These are phyloP conservation scores for Corymbia calophylla DNA, from an alignment of 441 rosid species.

Conservation along the genomic window DNA sequence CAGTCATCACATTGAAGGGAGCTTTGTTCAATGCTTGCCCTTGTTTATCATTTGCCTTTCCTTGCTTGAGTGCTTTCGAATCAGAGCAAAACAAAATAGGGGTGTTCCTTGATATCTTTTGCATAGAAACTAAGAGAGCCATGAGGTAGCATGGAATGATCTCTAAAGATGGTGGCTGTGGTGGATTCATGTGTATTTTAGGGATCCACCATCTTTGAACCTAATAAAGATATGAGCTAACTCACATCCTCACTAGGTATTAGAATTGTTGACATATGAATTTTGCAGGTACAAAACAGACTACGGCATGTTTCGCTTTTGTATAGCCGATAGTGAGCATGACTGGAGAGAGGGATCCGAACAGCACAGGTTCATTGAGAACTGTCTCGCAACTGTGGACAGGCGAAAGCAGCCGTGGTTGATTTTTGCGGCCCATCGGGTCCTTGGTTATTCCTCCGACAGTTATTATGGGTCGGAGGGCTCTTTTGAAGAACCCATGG, in stretches of 20 bases:
- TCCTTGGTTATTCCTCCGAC: slow-evolving; percentile 75
- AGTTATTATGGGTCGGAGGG: slow-evolving; percentile 59
- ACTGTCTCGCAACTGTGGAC: slow-evolving; percentile 76
- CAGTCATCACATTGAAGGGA: background rate
- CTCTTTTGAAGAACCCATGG: slow-evolving; percentile 88
- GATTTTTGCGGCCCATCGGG: slow-evolving; percentile 82
- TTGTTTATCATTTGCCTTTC: background rate
- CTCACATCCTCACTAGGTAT: background rate
- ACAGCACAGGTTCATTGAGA: slow-evolving; percentile 70
- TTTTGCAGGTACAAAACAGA: slow-evolving; percentile 72
- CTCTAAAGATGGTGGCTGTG: background rate
- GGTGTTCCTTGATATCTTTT: background rate
- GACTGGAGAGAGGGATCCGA: slow-evolving; percentile 96
- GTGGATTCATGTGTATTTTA: background rate
- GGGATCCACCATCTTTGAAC: background rate
- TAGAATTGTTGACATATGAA: background rate
- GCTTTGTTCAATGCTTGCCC: background rate
- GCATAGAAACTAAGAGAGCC: background rate
- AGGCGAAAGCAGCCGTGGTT: slow-evolving; percentile 92
- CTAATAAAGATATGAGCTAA: background rate
- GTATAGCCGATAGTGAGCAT: slow-evolving; percentile 86
- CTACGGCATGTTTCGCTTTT: slow-evolving; percentile 88
- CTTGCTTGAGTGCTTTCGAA: background rate
- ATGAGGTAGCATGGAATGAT: background rate
- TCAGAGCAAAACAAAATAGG: background rate